phyloP scores from a whole-genome alignment of 2,329 filamentous ascomycete species.

The Lachnellula cervina region DNA sequence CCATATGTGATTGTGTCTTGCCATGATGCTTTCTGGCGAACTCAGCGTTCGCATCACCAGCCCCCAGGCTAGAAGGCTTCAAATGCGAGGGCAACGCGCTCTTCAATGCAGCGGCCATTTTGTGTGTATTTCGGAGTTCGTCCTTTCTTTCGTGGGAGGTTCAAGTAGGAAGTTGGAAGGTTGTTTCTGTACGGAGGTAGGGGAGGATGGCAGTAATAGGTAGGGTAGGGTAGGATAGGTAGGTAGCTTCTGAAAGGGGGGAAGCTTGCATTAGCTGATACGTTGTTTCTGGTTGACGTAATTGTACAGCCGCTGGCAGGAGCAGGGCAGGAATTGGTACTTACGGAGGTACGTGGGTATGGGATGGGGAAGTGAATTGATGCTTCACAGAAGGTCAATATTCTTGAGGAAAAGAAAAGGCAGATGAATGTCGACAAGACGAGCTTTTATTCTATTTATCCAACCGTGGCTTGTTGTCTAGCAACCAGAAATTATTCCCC shows the following conservation, averaged over 20 bases:
- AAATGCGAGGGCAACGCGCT: conserved; percentile 80
- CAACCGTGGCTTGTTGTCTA: not conserved
- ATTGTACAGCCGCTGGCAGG: not conserved
- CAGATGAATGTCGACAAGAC: not conserved
- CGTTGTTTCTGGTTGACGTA: conserved; percentile 11
- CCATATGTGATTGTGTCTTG: conserved; percentile 83
- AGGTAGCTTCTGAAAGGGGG: conserved; percentile 3
- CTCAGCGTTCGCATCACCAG: conserved; percentile 37
- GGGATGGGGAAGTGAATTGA: not conserved
- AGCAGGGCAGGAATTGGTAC: not conserved
- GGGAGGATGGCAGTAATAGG: not conserved
- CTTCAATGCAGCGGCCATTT: conserved; percentile 67
- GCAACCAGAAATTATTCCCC: conserved; percentile 16
- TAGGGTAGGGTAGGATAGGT: too few species aligned
- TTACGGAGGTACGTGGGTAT: not conserved
- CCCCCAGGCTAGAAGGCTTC: conserved; percentile 43
- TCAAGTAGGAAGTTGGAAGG: not conserved
- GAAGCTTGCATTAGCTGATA: conserved; percentile 4
- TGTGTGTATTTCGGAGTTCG: conserved; percentile 3
- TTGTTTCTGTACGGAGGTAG: not conserved
- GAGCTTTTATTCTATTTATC: conserved; percentile 7
- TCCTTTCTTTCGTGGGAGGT: not conserved
- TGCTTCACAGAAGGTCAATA: not conserved
- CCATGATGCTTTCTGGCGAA: conserved; percentile 68
- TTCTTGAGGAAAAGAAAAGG: not conserved